Evolutionary conservation across 2,329 filamentous ascomycete genomes (phyloP), one percentile per base, ranked within the genome.

Genomic region (Botrytis elliptica): DNA sequence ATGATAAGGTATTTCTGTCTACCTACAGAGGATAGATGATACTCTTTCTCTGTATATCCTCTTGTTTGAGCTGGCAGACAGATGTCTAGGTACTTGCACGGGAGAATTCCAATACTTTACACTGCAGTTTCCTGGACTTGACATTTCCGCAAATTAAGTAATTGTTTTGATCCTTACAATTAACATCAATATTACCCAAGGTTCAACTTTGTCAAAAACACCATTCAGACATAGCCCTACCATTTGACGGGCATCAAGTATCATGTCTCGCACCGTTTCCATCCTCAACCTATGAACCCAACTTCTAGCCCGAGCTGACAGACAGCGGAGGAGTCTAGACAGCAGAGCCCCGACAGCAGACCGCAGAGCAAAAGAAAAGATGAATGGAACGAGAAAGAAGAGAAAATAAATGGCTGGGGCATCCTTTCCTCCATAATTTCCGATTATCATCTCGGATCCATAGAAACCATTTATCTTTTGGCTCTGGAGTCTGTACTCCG

Each of bases 351-450:
- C 42, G 42, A 25, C 49, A n/a, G 49, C 55, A 60, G 46, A 52
- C 10, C 22, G 49, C 25, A 52, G 49, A 52, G 49, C 49, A 52
- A 52, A 52, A 52, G 49, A n/a, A 52, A n/a, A 52, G 49, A 52
- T n/a, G 4, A 25, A 14, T 52, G 49, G 60, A 29, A 64, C 42
- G n/a, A 49, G n/a, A 22, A 33, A 25, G 33, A 16, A 46, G 10
- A 63, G 44, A 20, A 70, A 70, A 52, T 12, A n/a, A 70, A 62
- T 49, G 68, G 68, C 68, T 70, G 68, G 68, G 68, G 55, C 46
- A 63, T 63, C 68, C 46, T 40, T 67, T 20, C 65, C 33, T 67
- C 33, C 7, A 67, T 66, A 49, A 66, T 67, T 52, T 40, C 65
- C 65, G 44, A 40, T 12, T 22, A 33, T n/a, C 25, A 40, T 29